Evolutionary conservation across 108 stramenopile species (phyloP), one percentile per base, ranked within the genome.

Genomic region (Fragilariopsis cylindrus): DNA sequence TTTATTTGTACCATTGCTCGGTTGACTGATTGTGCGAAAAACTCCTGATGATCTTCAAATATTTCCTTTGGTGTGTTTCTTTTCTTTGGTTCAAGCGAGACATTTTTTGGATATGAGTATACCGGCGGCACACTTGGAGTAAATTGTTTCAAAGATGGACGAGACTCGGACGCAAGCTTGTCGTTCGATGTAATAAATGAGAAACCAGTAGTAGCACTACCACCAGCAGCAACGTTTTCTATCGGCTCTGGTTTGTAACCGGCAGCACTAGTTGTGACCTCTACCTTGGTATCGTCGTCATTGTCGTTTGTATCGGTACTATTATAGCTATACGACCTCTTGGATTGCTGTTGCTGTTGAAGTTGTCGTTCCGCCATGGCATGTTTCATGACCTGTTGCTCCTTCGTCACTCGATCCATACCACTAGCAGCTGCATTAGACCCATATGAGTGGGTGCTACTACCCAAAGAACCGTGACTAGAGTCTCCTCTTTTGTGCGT

Each of bases 381-480:
- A 8, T 80, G 74, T 56, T 81, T 73, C 58, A 72, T 70, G 46
- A 70, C 76, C 52, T 77, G 49, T 72, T 84, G 79, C 48, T 80
- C 56, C 43, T 60, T 64, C 8, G 66, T 43, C 66, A 79, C 18
- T 8, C 70, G 60, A 57, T 84, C 83, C 42, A 75, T 65, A 16
- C 69, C 44, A 53, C 72, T 67, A 21, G 69, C 52, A 58, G 13
- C 56, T 39, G 9, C 57, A 49, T n/a, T 43, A 12, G 48, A 42
- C 16, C 68, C 49, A 39, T 44, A 0, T 50, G 30, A 54, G 19
- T 73, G 63, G 30, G 55, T 44, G 40, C 6, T 50, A 54, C 16
- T 18, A 9, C 65, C 15, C 13, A 47, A 30, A 43, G 66, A 43
- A 46, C 45, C n/a, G 50, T 60, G 40, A 48, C 47, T 65, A 41